These are phyloP conservation scores for Podaxis rugospora DNA, from an alignment of 768 basidiomycete species.

Conservation along the genomic window DNA sequence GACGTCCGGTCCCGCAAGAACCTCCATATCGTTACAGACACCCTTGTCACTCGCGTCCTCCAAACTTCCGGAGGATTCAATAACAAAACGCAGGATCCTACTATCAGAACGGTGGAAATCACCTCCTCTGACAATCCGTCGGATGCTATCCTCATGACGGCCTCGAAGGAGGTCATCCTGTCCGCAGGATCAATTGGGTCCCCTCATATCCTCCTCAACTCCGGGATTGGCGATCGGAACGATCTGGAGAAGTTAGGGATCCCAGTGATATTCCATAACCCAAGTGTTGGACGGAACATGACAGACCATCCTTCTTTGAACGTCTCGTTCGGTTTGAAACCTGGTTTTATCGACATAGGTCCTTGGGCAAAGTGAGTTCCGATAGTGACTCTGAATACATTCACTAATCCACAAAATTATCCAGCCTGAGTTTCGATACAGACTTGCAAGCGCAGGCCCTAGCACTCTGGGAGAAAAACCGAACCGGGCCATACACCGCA, in stretches of 20 bases:
- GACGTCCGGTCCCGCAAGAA: slow-evolving; percentile 1
- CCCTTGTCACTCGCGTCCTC: slow-evolving; percentile 11
- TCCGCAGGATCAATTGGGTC: slow-evolving; percentile 8
- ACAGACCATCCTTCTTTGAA: slow-evolving; percentile 8
- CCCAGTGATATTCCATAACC: slow-evolving; percentile 9
- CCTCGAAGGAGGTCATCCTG: slow-evolving; percentile 11
- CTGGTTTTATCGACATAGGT: slow-evolving; percentile 1
- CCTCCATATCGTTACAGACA: slow-evolving; percentile 8
- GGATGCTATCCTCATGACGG: neutral
- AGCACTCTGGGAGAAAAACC: slow-evolving; percentile 12
- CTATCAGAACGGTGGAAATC: slow-evolving; percentile 11
- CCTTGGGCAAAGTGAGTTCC: slow-evolving; percentile 3
- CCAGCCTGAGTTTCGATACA: slow-evolving; percentile 1
- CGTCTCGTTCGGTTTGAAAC: neutral
- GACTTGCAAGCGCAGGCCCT: slow-evolving; percentile 2
- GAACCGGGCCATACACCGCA: slow-evolving; percentile 12
- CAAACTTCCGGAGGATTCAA: neutral
- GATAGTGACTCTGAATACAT: neutral
- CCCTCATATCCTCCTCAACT: slow-evolving; percentile 12
- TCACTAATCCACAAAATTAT: neutral
- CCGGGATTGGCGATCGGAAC: slow-evolving; percentile 6
- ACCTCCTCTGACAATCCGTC: neutral
- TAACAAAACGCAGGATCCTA: neutral
- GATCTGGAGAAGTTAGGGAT: neutral
- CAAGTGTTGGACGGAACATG: slow-evolving; percentile 20